Evolutionary conservation across 768 basidiomycete species (phyloP).

Genomic region (Lentinula raphanica): DNA sequence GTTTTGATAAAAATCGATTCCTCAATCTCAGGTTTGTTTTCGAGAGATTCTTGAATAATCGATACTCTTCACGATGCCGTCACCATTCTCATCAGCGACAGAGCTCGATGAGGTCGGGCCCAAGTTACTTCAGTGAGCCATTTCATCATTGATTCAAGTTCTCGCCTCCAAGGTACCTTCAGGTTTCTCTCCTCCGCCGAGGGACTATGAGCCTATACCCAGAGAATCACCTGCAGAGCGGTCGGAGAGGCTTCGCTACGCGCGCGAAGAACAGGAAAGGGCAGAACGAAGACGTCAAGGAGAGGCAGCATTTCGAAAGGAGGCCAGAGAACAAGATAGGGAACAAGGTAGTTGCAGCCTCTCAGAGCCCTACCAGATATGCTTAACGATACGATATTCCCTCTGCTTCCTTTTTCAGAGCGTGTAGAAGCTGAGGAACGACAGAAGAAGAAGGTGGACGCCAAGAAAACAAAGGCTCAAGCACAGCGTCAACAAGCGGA

Average conservation of each 20-base stretch:
- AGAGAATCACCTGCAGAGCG: slow-evolving; percentile 51
- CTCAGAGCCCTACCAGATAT: neutral
- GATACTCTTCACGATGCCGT: slow-evolving; percentile 5
- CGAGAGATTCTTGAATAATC: slow-evolving; percentile 37
- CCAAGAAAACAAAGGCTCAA: slow-evolving; percentile 53
- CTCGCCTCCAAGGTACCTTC: neutral
- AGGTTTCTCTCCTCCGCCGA: slow-evolving; percentile 15
- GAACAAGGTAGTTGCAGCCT: slow-evolving; percentile 39
- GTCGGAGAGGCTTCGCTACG: slow-evolving; percentile 42
- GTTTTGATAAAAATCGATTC: slow-evolving; percentile 7
- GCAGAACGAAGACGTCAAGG: slow-evolving; percentile 48
- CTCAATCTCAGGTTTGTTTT: slow-evolving; percentile 39
- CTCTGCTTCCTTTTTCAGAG: slow-evolving; percentile 28
- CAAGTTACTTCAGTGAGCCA: slow-evolving; percentile 22
- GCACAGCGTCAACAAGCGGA: slow-evolving; percentile 45
- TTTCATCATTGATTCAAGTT: slow-evolving; percentile 8
- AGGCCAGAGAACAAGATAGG: slow-evolving; percentile 37
- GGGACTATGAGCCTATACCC: slow-evolving; percentile 11
- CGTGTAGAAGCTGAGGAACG: slow-evolving; percentile 52
- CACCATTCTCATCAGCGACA: neutral
- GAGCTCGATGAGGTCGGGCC: neutral
- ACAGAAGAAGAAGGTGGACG: slow-evolving; percentile 46
- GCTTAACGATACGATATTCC: neutral
- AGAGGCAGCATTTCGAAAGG: slow-evolving; percentile 46
- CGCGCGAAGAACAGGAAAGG: slow-evolving; percentile 48